Evolutionary conservation across 345 rosid genomes (phyloP).

Genomic region (Brassica napus): Da-Ae NC_063438.1:28735501-28736000

Average conservation of each 20-base stretch:
- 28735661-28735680: slow-evolving; percentile 92
- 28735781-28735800: slow-evolving; percentile 85
- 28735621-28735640: slow-evolving; percentile 83
- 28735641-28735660: slow-evolving; percentile 96
- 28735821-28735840: slow-evolving; percentile 90
- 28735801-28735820: slow-evolving; percentile 93
- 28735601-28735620: slow-evolving; percentile 63
- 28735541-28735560: slow-evolving; percentile 85
- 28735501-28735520: slow-evolving; percentile 97
- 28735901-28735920: slow-evolving; percentile 70
- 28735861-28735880: slow-evolving; percentile 68
- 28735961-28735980: slow-evolving; percentile 63
- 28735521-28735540: slow-evolving; percentile 92
- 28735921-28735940: slow-evolving; percentile 56
- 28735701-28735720: slow-evolving; percentile 66
- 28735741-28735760: background rate
- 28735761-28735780: slow-evolving; percentile 50
- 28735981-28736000: slow-evolving; percentile 12
- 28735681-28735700: slow-evolving; percentile 96
- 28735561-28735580: slow-evolving; percentile 83
- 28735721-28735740: background rate
- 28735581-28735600: slow-evolving; percentile 88
- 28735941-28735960: slow-evolving; percentile 81
- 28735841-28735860: slow-evolving; percentile 55
- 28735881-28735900: slow-evolving; percentile 89